phyloP scores from a whole-genome alignment of 176 grass and related monocot genomes.

The Avena insularis region DNA sequence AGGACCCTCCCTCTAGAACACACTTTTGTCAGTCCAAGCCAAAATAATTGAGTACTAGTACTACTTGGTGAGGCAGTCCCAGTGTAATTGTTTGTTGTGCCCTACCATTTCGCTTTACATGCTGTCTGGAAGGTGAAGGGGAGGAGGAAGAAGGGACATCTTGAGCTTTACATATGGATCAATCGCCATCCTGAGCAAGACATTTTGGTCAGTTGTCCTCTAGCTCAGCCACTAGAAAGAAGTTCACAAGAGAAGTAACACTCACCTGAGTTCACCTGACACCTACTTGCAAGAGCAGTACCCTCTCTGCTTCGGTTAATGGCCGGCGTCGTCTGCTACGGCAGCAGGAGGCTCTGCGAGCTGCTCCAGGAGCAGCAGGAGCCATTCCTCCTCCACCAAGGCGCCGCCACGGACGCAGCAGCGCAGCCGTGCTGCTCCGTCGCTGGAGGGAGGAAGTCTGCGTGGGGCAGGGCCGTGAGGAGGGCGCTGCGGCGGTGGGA shows the following conservation, averaged over 20 bases:
- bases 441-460: neutral
- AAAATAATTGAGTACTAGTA: neutral
- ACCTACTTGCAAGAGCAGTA: neutral
- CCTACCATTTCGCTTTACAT: neutral
- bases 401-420: neutral
- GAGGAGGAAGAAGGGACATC: neutral
- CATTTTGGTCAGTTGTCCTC: neutral
- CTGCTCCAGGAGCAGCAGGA: constrained; percentile 88
- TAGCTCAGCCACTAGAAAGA: neutral
- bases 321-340: neutral
- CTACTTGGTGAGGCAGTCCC: neutral
- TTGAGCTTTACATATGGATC: constrained; percentile 13
- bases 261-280: neutral
- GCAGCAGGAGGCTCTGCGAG: constrained; percentile 65
- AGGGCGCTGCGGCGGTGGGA: constrained; percentile 6
- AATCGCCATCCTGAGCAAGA: constrained; percentile 22
- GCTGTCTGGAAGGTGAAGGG: neutral
- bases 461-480: neutral
- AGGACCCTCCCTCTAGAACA: neutral
- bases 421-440: constrained; percentile 38
- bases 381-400: constrained; percentile 59
- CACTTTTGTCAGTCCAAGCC: constrained; percentile 35
- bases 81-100: neutral
- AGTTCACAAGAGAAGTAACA: neutral
- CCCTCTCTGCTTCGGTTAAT: neutral